Evolutionary conservation across 139 green algal genomes (phyloP).

Genomic region (Prasinococcaceae sp.): DNA sequence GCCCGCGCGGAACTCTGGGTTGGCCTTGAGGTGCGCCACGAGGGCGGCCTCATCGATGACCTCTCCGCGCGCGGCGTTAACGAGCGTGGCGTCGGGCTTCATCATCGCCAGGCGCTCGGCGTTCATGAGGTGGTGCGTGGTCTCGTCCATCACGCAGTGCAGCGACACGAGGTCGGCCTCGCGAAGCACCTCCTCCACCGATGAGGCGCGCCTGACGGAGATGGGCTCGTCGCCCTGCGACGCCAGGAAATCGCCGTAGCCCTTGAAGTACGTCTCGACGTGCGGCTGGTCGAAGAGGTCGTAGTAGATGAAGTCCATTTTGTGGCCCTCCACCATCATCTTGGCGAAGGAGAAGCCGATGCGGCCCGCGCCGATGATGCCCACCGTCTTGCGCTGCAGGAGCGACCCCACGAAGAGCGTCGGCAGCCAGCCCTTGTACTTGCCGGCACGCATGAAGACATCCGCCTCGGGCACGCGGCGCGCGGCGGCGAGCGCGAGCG

Average conservation of each 20-base stretch:
- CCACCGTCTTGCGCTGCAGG: conserved; percentile 82
- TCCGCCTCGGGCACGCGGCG: conserved; percentile 84
- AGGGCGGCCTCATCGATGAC: conserved; percentile 84
- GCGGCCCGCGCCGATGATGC: conserved; percentile 85
- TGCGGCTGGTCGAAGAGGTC: conserved; percentile 67
- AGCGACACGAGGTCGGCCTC: conserved; percentile 62
- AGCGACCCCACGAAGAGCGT: conserved; percentile 80
- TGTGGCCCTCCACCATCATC: conserved; percentile 98
- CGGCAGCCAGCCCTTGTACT: conserved; percentile 94
- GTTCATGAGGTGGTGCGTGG: conserved; percentile 90
- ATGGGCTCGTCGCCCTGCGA: conserved; percentile 38
- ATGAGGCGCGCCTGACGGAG: conserved; percentile 46
- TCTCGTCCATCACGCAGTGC: conserved; percentile 83
- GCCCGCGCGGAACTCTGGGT: conserved; percentile 77
- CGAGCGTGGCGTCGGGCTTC: conserved; percentile 81
- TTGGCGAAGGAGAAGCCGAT: conserved; percentile 86
- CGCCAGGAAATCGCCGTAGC: conserved; percentile 70
- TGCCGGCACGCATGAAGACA: conserved; percentile 83
- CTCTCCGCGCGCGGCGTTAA: conserved; percentile 83
- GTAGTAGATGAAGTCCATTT: conserved; percentile 96
- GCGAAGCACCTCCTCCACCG: conserved; percentile 81
- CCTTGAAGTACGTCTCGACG: conserved; percentile 46
- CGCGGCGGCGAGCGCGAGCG: conserved; percentile 81
- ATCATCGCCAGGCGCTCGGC: conserved; percentile 70
- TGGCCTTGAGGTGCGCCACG: conserved; percentile 78